Percentiles rank a stretch among this genome's conserved stretches.
These are phyloP conservation scores for Aspergillus sp. DNA, from an alignment of 2,329 filamentous ascomycete species.

Conservation along the genomic window DNA sequence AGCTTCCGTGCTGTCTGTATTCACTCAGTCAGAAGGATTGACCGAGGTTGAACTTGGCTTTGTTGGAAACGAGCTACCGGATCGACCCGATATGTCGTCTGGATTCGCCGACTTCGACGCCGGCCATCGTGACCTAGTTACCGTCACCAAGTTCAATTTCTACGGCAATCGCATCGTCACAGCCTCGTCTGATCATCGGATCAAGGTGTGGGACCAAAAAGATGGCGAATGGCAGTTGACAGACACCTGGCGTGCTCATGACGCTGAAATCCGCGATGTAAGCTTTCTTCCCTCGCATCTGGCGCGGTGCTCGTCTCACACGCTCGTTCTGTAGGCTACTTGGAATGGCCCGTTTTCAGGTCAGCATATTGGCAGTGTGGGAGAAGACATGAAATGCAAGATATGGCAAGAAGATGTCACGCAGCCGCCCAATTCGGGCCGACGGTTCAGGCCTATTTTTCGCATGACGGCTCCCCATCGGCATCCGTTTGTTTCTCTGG, in stretches of 20 bases:
- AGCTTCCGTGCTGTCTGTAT: not conserved
- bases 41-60: not conserved
- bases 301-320: not conserved
- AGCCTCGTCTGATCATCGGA: conserved; percentile 84
- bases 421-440: conserved; percentile 66
- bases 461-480: conserved; percentile 63
- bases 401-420: conserved; percentile 89
- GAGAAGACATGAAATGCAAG: conserved; percentile 83
- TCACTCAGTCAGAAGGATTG: not conserved
- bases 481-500: conserved; percentile 68
- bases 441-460: conserved; percentile 71
- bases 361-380: conserved; percentile 81
- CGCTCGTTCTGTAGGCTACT: conserved; percentile 59
- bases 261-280: conserved; percentile 85
- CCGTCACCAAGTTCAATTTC: conserved; percentile 83
- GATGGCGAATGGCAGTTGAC: conserved; percentile 73
- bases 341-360: conserved; percentile 91
- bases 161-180: conserved; percentile 90
- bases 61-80: conserved; percentile 3
- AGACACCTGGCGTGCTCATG: conserved; percentile 87
- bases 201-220: conserved; percentile 80
- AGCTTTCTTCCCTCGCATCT: conserved; percentile 20
- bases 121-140: conserved; percentile 61
- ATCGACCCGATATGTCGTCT: conserved; percentile 26
- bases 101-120: conserved; percentile 41